Evolutionary conservation across 2,329 filamentous ascomycete species (phyloP).

Genomic region (Ophiostoma ips): DNA sequence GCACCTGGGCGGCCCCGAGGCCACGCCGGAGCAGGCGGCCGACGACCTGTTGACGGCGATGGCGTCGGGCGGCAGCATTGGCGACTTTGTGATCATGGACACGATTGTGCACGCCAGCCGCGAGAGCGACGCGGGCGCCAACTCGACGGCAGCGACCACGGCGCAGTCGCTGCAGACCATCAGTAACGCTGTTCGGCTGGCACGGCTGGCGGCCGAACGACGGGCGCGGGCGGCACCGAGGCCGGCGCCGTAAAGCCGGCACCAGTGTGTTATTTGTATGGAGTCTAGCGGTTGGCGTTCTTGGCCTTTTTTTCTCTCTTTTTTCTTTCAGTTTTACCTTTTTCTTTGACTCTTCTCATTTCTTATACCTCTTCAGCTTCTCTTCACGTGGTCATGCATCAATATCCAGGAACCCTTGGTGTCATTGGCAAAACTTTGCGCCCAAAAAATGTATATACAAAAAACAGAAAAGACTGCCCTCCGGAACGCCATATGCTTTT

Average conservation of each 20-base stretch:
- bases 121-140: conserved; percentile 29
- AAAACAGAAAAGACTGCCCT: conserved; percentile 4
- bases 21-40: conserved; percentile 19
- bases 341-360: conserved; percentile 1
- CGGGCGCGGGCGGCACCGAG: conserved; percentile 19
- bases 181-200: conserved; percentile 39
- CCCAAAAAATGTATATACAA: not conserved
- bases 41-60: conserved; percentile 33
- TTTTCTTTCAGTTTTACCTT: not conserved
- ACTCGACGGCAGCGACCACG: conserved; percentile 26
- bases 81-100: conserved; percentile 38
- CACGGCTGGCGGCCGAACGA: conserved; percentile 18
- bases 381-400: not conserved
- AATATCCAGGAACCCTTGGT: too few species aligned
- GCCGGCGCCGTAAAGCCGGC: not conserved
- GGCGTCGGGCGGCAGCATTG: conserved; percentile 40
- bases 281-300: not conserved
- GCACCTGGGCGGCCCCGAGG: conserved; percentile 6
- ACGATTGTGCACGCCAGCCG: conserved; percentile 23
- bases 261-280: not conserved
- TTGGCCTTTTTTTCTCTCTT: not conserved
- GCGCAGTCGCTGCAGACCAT: conserved; percentile 40
- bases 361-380: conserved; percentile 3
- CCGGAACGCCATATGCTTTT: conserved; percentile 4
- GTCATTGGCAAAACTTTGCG: not conserved